Conservation (phyloP, 2,329 filamentous ascomycete species). For the Verticillium dahliae region DNA sequence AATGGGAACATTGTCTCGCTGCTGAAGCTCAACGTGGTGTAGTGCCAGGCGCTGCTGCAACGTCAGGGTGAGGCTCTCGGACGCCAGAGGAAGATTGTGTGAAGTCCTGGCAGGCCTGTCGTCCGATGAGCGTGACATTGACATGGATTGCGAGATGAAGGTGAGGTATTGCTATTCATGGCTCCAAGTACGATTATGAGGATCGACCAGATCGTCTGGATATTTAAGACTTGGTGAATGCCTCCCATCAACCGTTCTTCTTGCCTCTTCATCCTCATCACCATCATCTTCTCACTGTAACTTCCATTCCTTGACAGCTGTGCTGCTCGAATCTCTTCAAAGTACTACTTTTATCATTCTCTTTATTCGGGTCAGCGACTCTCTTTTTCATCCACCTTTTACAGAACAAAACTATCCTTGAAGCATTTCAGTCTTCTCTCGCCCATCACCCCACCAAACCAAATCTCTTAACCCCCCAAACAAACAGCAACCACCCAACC, state of each 20-base stretch:
- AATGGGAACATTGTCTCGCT: neutral
- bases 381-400: constrained; percentile 3
- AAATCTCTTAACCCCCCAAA: neutral
- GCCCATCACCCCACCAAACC: neutral
- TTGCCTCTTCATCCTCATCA: neutral
- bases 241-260: neutral
- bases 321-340: neutral
- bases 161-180: no score
- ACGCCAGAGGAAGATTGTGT: neutral
- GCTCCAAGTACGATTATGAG: neutral
- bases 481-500: neutral
- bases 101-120: neutral
- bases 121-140: neutral
- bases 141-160: neutral
- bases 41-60: neutral
- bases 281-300: neutral
- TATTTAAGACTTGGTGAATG: neutral
- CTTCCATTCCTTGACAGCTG: constrained; percentile 1
- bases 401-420: neutral
- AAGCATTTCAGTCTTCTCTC: neutral
- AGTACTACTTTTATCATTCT: constrained; percentile 5
- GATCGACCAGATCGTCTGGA: neutral
- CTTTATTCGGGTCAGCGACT: constrained; percentile 8
- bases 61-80: neutral
- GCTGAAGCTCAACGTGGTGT: neutral